Evolutionary conservation across 2,329 filamentous ascomycete genomes (phyloP).

Genomic region (Colletotrichum melonis): DNA sequence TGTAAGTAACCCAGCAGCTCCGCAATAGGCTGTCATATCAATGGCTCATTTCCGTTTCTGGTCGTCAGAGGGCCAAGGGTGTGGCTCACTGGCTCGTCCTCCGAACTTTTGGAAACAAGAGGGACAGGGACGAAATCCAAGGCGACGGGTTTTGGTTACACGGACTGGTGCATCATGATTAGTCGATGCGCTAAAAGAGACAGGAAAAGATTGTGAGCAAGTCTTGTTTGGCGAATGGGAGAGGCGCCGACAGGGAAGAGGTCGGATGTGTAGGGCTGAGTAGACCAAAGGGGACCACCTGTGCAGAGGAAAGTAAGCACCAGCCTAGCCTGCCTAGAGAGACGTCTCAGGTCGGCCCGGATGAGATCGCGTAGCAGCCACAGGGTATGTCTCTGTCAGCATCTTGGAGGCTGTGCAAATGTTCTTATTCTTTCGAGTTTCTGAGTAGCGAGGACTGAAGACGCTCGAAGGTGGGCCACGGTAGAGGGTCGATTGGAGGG

Average conservation of each 20-base stretch:
- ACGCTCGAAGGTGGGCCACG: slow-evolving; percentile 11
- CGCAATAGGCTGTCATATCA: slow-evolving; percentile 15
- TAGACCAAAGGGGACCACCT: not conserved
- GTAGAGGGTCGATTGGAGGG: not conserved
- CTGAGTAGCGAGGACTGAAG: not conserved
- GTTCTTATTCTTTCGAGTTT: not conserved
- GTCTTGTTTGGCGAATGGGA: slow-evolving; percentile 18
- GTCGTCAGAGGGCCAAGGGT: slow-evolving; percentile 10
- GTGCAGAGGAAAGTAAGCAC: slow-evolving; percentile 29
- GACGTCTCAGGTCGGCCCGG: slow-evolving; percentile 32
- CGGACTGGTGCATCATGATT: slow-evolving; percentile 13
- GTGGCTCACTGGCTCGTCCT: slow-evolving; percentile 32
- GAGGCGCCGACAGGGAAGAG: not conserved
- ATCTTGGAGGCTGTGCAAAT: slow-evolving; percentile 24
- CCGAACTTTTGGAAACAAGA: slow-evolving; percentile 12
- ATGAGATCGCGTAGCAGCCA: slow-evolving; percentile 19
- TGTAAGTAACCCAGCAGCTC: not conserved
- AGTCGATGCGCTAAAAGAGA: slow-evolving; percentile 22
- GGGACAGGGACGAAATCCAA: slow-evolving; percentile 22
- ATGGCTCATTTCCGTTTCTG: slow-evolving; percentile 22
- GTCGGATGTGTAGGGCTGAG: slow-evolving; percentile 31
- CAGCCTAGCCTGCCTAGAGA: slow-evolving; percentile 24
- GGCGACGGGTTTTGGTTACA: slow-evolving; percentile 21
- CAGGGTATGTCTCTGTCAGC: slow-evolving; percentile 25
- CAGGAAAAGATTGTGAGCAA: slow-evolving; percentile 19